A percentile compares a stretch with the other conserved stretches of the same genome.
phyloP scores from a whole-genome alignment of 371 early-diverging fungal genomes.

The Rhizopus sp. region DNA sequence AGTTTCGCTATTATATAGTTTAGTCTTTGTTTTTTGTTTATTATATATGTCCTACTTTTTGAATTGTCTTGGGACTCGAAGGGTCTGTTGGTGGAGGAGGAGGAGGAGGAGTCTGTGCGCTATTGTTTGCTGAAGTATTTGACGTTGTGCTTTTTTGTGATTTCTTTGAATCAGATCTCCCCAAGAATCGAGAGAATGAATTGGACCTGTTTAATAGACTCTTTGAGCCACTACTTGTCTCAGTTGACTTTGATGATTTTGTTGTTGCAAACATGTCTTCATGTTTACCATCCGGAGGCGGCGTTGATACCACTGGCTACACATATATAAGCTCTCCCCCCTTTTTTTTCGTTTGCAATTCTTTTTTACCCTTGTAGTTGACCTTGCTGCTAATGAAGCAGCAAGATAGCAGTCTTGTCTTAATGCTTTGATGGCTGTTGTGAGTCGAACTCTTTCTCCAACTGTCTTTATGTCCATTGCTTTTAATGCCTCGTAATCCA shows the following conservation, averaged over 20 bases:
- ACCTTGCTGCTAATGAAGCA: constrained; percentile 34
- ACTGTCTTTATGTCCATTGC: constrained; percentile 82
- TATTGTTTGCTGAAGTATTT: constrained; percentile 11
- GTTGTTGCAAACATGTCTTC: constrained; percentile 37
- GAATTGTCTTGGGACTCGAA: constrained; percentile 40
- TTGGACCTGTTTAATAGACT: constrained; percentile 49
- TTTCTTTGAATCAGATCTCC: constrained; percentile 50
- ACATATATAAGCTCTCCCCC: background rate
- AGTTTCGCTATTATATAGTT: constrained; percentile 31
- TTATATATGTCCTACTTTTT: constrained; percentile 28
- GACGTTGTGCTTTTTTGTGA: constrained; percentile 24
- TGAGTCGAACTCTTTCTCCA: constrained; percentile 81
- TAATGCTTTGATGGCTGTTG: constrained; percentile 71
- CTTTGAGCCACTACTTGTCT: constrained; percentile 30
- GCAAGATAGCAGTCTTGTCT: constrained; percentile 64
- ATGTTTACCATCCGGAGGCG: constrained; percentile 22
- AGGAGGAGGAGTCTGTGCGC: too few species aligned
- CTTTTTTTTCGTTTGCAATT: background rate
- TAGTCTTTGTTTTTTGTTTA: background rate
- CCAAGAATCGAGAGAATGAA: constrained; percentile 53
- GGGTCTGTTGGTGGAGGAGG: constrained; percentile 10
- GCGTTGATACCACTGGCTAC: constrained; percentile 5
- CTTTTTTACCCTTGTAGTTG: constrained; percentile 19
- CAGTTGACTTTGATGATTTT: constrained; percentile 42
- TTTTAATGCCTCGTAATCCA: constrained; percentile 79